A percentile compares a stretch with the other conserved stretches of the same genome.
These are phyloP conservation scores for Serendipita vermifera DNA, from an alignment of 768 basidiomycete genomes.

Conservation along the genomic window DNA sequence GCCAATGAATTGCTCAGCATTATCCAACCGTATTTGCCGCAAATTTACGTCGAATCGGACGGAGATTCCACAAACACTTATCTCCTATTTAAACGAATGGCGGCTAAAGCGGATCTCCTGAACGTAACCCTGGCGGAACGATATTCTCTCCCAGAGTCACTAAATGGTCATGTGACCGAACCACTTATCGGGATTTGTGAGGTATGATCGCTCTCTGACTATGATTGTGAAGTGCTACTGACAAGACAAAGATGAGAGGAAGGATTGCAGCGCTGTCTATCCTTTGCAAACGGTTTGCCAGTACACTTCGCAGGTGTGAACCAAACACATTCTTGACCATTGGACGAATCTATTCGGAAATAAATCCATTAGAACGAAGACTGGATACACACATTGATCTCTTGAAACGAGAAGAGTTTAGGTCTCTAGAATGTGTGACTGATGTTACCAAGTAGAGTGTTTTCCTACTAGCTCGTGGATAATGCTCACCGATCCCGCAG, in stretches of 20 bases:
- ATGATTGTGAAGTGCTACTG: no score
- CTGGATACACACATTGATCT: constrained; percentile 86
- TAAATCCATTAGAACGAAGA: constrained; percentile 78
- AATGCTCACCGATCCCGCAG: constrained; percentile 28
- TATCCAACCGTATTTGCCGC: constrained; percentile 82
- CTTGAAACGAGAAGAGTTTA: constrained; percentile 77
- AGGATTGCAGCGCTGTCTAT: constrained; percentile 68
- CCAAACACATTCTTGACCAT: constrained; percentile 76
- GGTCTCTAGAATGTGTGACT: constrained; percentile 83
- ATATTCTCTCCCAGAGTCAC: constrained; percentile 72
- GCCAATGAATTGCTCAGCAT: constrained; percentile 67
- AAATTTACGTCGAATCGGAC: constrained; percentile 80
- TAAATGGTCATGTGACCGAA: constrained; percentile 72
- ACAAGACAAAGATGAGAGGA: constrained; percentile 57
- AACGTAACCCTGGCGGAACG: constrained; percentile 68
- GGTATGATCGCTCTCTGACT: constrained; percentile 30
- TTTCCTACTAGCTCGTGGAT: neutral
- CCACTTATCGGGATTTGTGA: constrained; percentile 90
- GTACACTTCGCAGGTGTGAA: constrained; percentile 66
- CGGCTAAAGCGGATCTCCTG: constrained; percentile 76
- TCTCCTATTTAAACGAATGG: constrained; percentile 84
- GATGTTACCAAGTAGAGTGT: constrained; percentile 73
- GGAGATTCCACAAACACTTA: constrained; percentile 79
- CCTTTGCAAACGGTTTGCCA: constrained; percentile 81
- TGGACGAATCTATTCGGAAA: constrained; percentile 71